Conservation (phyloP, 805 yeast genomes). For the Zygosaccharomyces pseudorouxii region DNA sequence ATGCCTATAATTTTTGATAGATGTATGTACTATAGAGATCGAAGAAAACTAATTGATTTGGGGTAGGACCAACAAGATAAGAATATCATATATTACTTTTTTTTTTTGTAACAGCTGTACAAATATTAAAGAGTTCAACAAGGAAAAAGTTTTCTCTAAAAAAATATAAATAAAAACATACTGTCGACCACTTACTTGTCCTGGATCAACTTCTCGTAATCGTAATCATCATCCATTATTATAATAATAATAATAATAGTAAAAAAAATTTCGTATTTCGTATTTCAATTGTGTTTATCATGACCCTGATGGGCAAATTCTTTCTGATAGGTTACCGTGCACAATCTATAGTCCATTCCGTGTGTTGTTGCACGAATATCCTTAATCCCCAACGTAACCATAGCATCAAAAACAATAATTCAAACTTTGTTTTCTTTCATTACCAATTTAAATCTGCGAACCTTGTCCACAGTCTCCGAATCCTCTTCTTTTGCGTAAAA, state of each 20-base stretch:
- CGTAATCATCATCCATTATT: conserved; percentile 3
- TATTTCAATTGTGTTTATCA: neutral
- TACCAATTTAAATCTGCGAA: conserved; percentile 14
- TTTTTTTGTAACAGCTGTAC: neutral
- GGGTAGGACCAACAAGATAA: neutral
- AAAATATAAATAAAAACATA: neutral
- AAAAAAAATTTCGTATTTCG: no score
- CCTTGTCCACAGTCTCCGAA: conserved; percentile 17
- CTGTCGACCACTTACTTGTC: neutral
- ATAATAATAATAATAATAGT: neutral
- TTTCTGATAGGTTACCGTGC: neutral
- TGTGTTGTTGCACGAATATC: neutral
- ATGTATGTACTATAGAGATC: neutral
- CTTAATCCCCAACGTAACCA: neutral
- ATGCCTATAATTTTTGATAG: neutral
- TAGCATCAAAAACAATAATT: neutral
- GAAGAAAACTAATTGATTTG: neutral
- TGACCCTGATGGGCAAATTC: neutral
- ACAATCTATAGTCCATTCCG: neutral
- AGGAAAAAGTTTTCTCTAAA: neutral
- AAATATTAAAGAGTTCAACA: neutral
- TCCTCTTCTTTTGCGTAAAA: conserved; percentile 15
- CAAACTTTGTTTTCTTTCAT: conserved; percentile 5
- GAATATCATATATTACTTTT: neutral
- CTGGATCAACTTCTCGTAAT: neutral